phyloP scores from a whole-genome alignment of 805 yeast genomes.

The Candida taoyuanica region DNA sequence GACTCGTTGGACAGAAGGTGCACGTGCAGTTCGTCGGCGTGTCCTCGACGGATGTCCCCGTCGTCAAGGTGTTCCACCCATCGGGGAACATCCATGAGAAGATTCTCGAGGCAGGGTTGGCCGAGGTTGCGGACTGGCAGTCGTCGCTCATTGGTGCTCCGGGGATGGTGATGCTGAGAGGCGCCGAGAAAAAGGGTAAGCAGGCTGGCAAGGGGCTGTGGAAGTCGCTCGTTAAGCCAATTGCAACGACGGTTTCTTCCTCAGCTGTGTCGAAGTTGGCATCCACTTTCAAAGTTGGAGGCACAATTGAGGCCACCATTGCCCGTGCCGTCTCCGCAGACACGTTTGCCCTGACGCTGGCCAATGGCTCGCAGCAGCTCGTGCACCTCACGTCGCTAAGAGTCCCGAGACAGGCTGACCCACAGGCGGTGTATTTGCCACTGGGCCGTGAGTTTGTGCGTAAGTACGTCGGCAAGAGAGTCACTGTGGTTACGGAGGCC shows the following conservation, averaged over 20 bases:
- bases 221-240: slow-evolving; percentile 33
- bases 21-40: slow-evolving; percentile 56
- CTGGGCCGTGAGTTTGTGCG: slow-evolving; percentile 75
- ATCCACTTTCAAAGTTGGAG: slow-evolving; percentile 38
- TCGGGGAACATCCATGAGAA: slow-evolving; percentile 73
- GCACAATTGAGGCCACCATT: slow-evolving; percentile 49
- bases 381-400: slow-evolving; percentile 76
- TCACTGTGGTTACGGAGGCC: slow-evolving; percentile 58
- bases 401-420: slow-evolving; percentile 64
- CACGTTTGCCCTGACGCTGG: slow-evolving; percentile 51
- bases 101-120: slow-evolving; percentile 65
- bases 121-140: slow-evolving; percentile 79
- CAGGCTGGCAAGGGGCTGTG: slow-evolving; percentile 52
- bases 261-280: slow-evolving; percentile 20
- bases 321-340: slow-evolving; percentile 65
- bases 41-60: slow-evolving; percentile 54
- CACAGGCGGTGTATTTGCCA: slow-evolving; percentile 51
- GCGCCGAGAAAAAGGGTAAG: slow-evolving; percentile 61
- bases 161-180: slow-evolving; percentile 56
- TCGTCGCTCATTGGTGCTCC: slow-evolving; percentile 60
- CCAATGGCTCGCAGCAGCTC: slow-evolving; percentile 42
- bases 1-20: slow-evolving; percentile 58
- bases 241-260: too few species aligned
- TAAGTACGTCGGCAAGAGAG: slow-evolving; percentile 66
- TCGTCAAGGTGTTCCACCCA: slow-evolving; percentile 61